phyloP scores from a whole-genome alignment of 768 basidiomycete genomes.

The Nidula microcarpa region DNA sequence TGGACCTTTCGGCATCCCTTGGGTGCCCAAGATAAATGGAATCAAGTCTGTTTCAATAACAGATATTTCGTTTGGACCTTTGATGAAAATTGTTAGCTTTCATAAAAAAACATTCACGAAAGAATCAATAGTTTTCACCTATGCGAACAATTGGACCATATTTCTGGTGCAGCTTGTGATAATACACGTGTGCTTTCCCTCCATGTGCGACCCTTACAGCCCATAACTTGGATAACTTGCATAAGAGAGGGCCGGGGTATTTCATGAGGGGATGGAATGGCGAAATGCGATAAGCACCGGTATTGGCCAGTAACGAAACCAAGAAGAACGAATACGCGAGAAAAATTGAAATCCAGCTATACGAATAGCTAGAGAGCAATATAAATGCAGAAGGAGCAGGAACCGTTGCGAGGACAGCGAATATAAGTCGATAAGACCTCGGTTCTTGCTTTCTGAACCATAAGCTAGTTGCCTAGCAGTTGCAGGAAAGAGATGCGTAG shows the following conservation, averaged over 20 bases:
- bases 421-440: too few species aligned
- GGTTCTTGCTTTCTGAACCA: too few species aligned
- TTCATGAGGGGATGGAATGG: constrained; percentile 28
- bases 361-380: too few species aligned
- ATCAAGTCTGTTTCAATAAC: constrained; percentile 39
- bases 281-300: constrained; percentile 23
- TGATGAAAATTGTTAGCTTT: not conserved
- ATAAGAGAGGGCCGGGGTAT: constrained; percentile 26
- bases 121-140: constrained; percentile 13
- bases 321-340: too few species aligned
- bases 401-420: too few species aligned
- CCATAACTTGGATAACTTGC: constrained; percentile 26
- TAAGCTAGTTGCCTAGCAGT: too few species aligned
- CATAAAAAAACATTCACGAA: not conserved
- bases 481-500: too few species aligned
- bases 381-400: too few species aligned
- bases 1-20: constrained; percentile 51
- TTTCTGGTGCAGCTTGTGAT: constrained; percentile 19
- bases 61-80: constrained; percentile 53
- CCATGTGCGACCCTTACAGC: constrained; percentile 7
- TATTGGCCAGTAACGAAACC: too few species aligned
- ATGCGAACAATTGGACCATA: constrained; percentile 33
- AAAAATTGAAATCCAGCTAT: too few species aligned
- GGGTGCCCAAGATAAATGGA: constrained; percentile 37
- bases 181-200: constrained; percentile 21